phyloP scores from a whole-genome alignment of 441 rosid genomes.

The Mallotus repandus region DNA sequence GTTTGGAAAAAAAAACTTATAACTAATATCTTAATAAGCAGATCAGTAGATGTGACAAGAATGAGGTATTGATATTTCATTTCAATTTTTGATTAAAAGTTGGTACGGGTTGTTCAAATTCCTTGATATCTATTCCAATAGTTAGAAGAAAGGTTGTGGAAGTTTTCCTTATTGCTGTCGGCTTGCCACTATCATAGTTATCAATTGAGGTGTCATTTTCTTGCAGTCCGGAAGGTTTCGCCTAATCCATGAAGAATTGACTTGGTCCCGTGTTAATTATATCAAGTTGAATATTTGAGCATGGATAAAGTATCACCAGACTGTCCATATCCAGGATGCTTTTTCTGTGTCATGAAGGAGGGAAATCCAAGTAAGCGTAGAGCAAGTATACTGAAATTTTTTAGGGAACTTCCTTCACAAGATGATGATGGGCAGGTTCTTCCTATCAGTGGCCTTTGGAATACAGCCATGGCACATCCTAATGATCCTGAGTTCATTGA shows the following conservation, averaged over 20 bases:
- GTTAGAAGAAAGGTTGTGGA: neutral
- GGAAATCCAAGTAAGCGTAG: slow-evolving; percentile 93
- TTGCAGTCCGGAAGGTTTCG: slow-evolving; percentile 29
- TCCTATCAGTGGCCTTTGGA: slow-evolving; percentile 98
- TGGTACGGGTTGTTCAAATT: neutral
- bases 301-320: slow-evolving; percentile 83
- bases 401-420: slow-evolving; percentile 90
- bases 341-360: slow-evolving; percentile 98
- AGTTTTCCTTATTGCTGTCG: neutral
- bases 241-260: slow-evolving; percentile 19
- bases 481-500: slow-evolving; percentile 94
- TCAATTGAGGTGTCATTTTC: slow-evolving; percentile 9
- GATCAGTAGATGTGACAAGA: too few species aligned
- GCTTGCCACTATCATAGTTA: neutral
- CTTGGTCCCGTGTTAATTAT: slow-evolving; percentile 23
- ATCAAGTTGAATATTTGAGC: slow-evolving; percentile 19
- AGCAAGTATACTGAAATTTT: slow-evolving; percentile 84
- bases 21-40: too few species aligned
- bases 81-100: neutral
- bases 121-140: neutral
- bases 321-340: slow-evolving; percentile 96
- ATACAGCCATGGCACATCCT: slow-evolving; percentile 99
- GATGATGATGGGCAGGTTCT: slow-evolving; percentile 98
- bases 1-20: too few species aligned
- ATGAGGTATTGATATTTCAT: neutral